Evolutionary conservation across 441 rosid genomes (phyloP).

Genomic region (Cnidoscolus chayamansa): DNA sequence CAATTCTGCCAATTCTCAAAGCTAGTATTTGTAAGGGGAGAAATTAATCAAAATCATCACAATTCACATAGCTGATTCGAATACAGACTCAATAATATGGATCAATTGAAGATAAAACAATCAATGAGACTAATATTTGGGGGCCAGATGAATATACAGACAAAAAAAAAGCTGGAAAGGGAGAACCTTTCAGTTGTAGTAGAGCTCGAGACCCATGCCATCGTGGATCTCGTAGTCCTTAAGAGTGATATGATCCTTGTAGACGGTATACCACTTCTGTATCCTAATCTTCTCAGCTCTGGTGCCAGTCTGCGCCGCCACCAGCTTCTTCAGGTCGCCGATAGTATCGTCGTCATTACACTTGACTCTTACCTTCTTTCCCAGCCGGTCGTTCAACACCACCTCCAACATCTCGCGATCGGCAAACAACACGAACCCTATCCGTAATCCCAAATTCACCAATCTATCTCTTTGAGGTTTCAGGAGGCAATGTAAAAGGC

Average conservation of each 20-base stretch:
- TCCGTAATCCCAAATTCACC: not conserved
- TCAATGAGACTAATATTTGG: not conserved
- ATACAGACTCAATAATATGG: not conserved
- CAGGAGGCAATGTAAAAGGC: not conserved
- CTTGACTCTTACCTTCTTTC: slow-evolving; percentile 83
- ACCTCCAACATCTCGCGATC: slow-evolving; percentile 61
- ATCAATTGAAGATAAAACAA: not conserved
- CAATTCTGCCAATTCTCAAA: not conserved
- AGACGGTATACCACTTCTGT: slow-evolving; percentile 68
- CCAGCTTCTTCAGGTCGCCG: slow-evolving; percentile 88
- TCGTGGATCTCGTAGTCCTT: slow-evolving; percentile 34
- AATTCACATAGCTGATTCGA: not conserved
- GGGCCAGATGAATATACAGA: too few species aligned
- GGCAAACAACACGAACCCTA: not conserved
- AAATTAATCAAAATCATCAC: not conserved
- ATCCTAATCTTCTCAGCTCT: slow-evolving; percentile 70
- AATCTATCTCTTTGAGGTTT: not conserved
- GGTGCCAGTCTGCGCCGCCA: slow-evolving; percentile 81
- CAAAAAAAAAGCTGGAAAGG: not conserved
- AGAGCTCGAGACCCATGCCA: slow-evolving; percentile 39
- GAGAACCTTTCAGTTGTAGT: slow-evolving; percentile 25
- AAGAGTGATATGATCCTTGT: slow-evolving; percentile 34
- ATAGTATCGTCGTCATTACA: slow-evolving; percentile 86
- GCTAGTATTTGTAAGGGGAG: not conserved
- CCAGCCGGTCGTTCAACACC: slow-evolving; percentile 70